Percentiles rank a stretch among this genome's conserved stretches.
These are phyloP conservation scores for Auriscalpium vulgare DNA, from an alignment of 768 basidiomycete species.

Conservation along the genomic window DNA sequence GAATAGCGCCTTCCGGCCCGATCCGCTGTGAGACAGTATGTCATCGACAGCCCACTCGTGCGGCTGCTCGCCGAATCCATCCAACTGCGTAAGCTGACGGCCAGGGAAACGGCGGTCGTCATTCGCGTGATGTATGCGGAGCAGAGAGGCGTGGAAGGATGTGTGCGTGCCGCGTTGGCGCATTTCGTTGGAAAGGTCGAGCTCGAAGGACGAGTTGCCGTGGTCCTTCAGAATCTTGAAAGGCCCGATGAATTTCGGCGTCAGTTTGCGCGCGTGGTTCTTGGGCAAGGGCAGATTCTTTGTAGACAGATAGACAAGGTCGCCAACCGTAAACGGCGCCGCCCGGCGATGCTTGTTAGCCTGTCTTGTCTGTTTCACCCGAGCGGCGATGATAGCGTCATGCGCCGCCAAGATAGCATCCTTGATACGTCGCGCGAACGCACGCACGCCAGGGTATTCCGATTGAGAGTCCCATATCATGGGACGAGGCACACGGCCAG, in stretches of 20 bases:
- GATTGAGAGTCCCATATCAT: constrained; percentile 23
- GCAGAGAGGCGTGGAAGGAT: not conserved
- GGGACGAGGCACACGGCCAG: constrained; percentile 22
- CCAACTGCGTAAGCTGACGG: not conserved
- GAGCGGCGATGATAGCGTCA: constrained; percentile 28
- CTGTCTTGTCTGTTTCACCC: constrained; percentile 23
- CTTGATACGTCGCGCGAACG: constrained; percentile 22
- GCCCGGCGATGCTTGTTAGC: constrained; percentile 18
- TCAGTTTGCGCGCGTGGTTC: not conserved
- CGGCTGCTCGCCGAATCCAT: too few species aligned
- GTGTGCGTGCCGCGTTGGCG: not conserved
- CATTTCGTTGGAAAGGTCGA: not conserved
- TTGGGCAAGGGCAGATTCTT: not conserved
- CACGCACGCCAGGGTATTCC: constrained; percentile 22
- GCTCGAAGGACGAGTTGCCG: not conserved
- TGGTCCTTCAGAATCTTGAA: not conserved
- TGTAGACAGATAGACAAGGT: constrained; percentile 24
- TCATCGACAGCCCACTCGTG: too few species aligned
- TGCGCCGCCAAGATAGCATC: constrained; percentile 22
- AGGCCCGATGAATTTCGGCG: not conserved
- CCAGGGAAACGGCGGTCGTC: not conserved
- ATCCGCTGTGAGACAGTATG: too few species aligned
- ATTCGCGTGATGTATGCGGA: not conserved
- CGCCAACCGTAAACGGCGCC: constrained; percentile 13
- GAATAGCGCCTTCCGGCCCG: too few species aligned